Conservation (phyloP, 306 rosid species). For the Fragaria iinumae region DNA sequence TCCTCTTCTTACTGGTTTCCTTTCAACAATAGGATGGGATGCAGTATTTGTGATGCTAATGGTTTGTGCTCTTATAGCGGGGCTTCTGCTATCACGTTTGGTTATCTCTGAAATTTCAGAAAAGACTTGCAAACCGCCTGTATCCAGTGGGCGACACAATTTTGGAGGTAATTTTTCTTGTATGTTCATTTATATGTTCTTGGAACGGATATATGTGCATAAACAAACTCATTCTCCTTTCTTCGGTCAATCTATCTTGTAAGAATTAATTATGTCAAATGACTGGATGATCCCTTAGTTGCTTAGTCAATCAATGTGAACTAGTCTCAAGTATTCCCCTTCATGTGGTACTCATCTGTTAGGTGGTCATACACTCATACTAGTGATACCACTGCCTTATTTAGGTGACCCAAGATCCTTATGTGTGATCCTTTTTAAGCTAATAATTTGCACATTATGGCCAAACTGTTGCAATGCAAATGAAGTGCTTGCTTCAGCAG, state of each 20-base stretch:
- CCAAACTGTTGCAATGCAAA: background rate
- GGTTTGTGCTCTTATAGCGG: conserved; percentile 66
- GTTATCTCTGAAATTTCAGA: conserved; percentile 59
- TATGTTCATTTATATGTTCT: background rate
- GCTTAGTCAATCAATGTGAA: background rate
- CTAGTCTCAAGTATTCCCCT: background rate
- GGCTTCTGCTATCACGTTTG: conserved; percentile 61
- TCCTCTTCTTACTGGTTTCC: conserved; percentile 80
- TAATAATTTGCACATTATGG: background rate
- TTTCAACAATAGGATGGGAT: conserved; percentile 71
- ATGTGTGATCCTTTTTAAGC: background rate
- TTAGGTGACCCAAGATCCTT: background rate
- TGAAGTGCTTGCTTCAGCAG: background rate
- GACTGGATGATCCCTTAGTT: background rate
- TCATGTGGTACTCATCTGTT: background rate
- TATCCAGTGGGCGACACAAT: conserved; percentile 27
- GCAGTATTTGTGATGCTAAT: conserved; percentile 61
- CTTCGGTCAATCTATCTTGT: background rate
- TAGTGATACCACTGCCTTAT: background rate
- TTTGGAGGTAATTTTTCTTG: conserved; percentile 45
- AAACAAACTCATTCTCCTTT: background rate
- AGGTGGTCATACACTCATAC: background rate
- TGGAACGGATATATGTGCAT: background rate
- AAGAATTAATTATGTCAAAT: no score
- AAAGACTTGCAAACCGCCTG: conserved; percentile 37